Percentiles rank a stretch among this genome's conserved stretches.
Evolutionary conservation across 805 yeast genomes (phyloP).

Genomic region (Metschnikowia koreensis): DNA sequence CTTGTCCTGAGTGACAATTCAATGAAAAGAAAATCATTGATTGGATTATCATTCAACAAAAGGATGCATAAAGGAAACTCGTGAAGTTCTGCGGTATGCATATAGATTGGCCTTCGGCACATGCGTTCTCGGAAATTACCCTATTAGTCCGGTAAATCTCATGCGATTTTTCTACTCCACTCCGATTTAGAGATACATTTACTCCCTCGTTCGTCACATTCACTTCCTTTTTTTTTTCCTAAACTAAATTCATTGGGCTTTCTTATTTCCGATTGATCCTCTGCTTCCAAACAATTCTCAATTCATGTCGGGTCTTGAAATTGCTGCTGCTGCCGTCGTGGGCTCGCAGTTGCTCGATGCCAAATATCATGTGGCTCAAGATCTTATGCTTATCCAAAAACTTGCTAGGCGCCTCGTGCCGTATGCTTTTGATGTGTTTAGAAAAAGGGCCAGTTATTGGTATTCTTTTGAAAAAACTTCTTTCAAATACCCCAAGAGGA

Average conservation of each 20-base stretch:
- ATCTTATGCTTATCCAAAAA: conserved; percentile 48
- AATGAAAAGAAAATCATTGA: no score
- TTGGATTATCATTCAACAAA: no score
- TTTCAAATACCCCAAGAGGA: conserved; percentile 43
- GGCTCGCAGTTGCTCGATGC: conserved; percentile 49
- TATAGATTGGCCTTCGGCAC: conserved; percentile 2
- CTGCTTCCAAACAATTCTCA: background rate
- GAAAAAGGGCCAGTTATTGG: conserved; percentile 62
- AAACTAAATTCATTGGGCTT: background rate
- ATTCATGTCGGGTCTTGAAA: conserved; percentile 35
- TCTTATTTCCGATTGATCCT: background rate
- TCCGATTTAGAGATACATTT: no score
- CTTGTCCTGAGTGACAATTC: no score
- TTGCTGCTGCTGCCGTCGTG: conserved; percentile 42
- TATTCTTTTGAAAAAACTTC: conserved; percentile 63
- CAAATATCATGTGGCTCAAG: conserved; percentile 49
- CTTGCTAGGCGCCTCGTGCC: conserved; percentile 47
- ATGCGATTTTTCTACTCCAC: background rate
- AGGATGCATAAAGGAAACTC: no score
- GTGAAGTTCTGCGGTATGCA: background rate
- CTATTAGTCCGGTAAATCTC: no score
- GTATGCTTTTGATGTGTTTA: conserved; percentile 35
- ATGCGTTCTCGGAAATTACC: background rate
- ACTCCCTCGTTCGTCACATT: background rate
- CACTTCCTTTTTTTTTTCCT: background rate